phyloP scores from a whole-genome alignment of 2,329 filamentous ascomycete genomes.

The Aspergillus proliferans region DNA sequence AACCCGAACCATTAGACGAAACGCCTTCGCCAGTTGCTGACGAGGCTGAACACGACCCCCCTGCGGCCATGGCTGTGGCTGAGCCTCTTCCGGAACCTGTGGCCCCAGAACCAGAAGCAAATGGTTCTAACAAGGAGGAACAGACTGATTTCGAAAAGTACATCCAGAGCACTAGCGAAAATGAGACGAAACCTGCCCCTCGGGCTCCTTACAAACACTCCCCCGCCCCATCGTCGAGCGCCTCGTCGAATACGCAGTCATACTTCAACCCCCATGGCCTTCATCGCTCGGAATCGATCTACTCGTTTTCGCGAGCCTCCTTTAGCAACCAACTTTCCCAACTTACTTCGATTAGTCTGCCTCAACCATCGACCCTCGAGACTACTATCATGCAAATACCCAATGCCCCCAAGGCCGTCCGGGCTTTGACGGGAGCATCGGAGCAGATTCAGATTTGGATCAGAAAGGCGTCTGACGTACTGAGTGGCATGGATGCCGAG shows the following conservation, averaged over 20 bases:
- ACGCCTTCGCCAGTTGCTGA: not conserved
- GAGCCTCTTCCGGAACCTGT: conserved; percentile 18
- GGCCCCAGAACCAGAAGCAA: conserved; percentile 11
- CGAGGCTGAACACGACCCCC: not conserved
- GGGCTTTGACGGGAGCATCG: conserved; percentile 75
- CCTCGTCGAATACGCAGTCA: conserved; percentile 31
- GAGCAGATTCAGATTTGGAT: conserved; percentile 95
- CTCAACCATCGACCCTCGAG: conserved; percentile 75
- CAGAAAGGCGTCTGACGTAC: conserved; percentile 80
- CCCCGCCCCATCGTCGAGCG: conserved; percentile 14
- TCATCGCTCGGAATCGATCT: conserved; percentile 74
- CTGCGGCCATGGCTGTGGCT: conserved; percentile 24
- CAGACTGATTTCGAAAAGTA: conserved; percentile 39
- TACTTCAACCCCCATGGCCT: conserved; percentile 43
- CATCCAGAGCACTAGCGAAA: conserved; percentile 31
- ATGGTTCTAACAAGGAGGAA: conserved; percentile 7
- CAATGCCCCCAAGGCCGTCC: conserved; percentile 75
- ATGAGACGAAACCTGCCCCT: conserved; percentile 24
- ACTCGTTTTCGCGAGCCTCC: conserved; percentile 84
- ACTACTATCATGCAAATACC: conserved; percentile 78
- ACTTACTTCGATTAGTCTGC: conserved; percentile 81
- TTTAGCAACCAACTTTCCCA: conserved; percentile 91
- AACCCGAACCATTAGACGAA: not conserved
- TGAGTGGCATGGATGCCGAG: conserved; percentile 82
- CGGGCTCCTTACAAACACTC: conserved; percentile 33